phyloP scores from a whole-genome alignment of 345 rosid genomes.

The Euclidium syriacum region DNA sequence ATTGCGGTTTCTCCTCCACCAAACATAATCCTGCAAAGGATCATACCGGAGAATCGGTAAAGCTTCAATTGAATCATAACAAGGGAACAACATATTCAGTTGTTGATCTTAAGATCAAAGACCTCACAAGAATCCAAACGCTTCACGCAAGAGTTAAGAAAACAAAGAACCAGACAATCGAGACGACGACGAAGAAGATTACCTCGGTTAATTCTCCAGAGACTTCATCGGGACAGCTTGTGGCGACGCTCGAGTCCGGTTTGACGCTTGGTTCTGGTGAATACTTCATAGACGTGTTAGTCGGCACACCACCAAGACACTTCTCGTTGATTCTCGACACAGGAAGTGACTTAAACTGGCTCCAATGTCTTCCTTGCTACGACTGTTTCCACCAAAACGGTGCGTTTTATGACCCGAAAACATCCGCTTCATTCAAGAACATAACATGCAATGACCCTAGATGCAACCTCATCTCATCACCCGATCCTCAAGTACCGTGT shows the following conservation, averaged over 20 bases:
- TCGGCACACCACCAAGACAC: constrained; percentile 86
- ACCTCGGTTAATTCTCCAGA: constrained; percentile 22
- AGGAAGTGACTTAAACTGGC: constrained; percentile 94
- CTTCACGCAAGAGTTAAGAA: constrained; percentile 50
- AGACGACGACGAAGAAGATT: constrained; percentile 12
- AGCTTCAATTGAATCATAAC: constrained; percentile 39
- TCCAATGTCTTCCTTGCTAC: constrained; percentile 82
- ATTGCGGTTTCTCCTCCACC: constrained; percentile 40
- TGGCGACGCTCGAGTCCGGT: constrained; percentile 80
- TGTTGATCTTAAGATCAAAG: constrained; percentile 42
- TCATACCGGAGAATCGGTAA: constrained; percentile 28
- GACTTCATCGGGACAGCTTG: constrained; percentile 50
- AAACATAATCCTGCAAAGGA: constrained; percentile 20
- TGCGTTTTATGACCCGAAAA: constrained; percentile 54
- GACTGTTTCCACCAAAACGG: constrained; percentile 87
- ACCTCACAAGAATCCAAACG: constrained; percentile 63
- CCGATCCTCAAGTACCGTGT: constrained; percentile 62
- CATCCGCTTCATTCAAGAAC: constrained; percentile 53
- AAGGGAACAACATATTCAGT: constrained; percentile 40
- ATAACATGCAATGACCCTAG: constrained; percentile 58
- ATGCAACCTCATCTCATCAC: constrained; percentile 67
- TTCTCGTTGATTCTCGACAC: constrained; percentile 86
- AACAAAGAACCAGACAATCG: constrained; percentile 52
- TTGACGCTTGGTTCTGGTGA: constrained; percentile 82
- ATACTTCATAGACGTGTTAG: constrained; percentile 82